Evolutionary conservation across 2,329 filamentous ascomycete species (phyloP), one percentile per base, ranked within the genome.

Genomic region (Fusarium heterosporum): DNA sequence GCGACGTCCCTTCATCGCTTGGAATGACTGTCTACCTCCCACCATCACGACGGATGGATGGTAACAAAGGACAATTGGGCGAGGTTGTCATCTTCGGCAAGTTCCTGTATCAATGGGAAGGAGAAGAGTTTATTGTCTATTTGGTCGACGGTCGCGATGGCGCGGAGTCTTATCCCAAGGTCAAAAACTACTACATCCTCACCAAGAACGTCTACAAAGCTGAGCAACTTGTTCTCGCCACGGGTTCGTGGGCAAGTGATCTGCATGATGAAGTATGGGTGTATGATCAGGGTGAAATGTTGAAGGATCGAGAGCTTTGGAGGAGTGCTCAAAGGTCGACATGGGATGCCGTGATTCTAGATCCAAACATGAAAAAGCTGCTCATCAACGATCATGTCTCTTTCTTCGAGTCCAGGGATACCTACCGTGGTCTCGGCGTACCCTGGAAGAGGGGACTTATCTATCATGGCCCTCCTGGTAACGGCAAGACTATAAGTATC

Each of bases 381-480:
- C 40, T 53, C 13, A 53, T 53, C 8, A 38, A 53, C 30, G 50
- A 53, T 14, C 50, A 53, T n/a, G n/a, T 36, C 1, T 53, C 50
- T 12, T 53, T 53, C 14, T 53, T 53, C 14, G 40, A 53, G 13
- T 53, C 50, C 6, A 46, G 42, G 8, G 12, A 46, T n/a, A 53
- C 50, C 0, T 53, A 53, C 10, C 29, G 26, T 14, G 12, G 19
- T 17, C 50, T 53, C 2, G 50, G 50, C 2, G 88, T 92, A 6
- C 89, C 90, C 0, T 92, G 90, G 89, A 92, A 92, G 81, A 79
- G 89, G 45, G 89, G 89, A 1, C 78, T 91, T 42, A 90, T 92
- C 58, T 90, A 89, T 72, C 84, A 90, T 63, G 89, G 88, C 0
- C 86, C 88, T 1, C 87, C 81, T 0, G 81, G 81, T 0, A 91